Evolutionary conservation across 73 alveolate species (phyloP), one percentile per base, ranked within the genome.

Genomic region (Halteria grandinella): DNA sequence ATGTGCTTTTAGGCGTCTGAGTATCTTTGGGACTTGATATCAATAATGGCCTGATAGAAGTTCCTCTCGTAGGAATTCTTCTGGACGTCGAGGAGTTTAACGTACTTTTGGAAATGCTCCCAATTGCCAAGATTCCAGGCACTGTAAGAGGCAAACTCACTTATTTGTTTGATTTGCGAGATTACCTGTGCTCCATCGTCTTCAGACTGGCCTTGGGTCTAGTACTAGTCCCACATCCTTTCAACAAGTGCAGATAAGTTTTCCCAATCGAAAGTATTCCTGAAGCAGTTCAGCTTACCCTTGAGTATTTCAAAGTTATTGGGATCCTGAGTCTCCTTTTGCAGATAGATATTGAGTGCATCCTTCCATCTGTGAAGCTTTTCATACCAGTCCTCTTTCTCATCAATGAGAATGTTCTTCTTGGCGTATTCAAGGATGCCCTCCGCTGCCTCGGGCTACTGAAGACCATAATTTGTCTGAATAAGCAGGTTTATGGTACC

Each of bases 221-320:
- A 20, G 18, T 66, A 66, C 54, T 89, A 66, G 37, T 90, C 93
- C 74, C 91, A 54, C 70, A 91, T 62, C 29, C 90, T 85, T 55
- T 95, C 95, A 18, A 89, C 98, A 53, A 87, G 57, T 20, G 59
- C 52, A 28, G 93, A 63, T 50, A 97, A 77, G 37, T 87, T 59
- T 75, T 92, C 95, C 99, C 99, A 97, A 60, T 97, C 97, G 69
- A 95, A 88, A 50, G 96, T 86, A 0, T 98, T 97, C 63, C 93
- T 95, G 20, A 89, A 85, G 83, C 99, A 97, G 25, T 93, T 75
- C 72, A 97, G 89, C 59, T 93, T 91, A 36, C 95, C 93, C 72
- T 79, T 87, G 23, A 89, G 59, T 60, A 83, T 72, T 51, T 94
- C 93, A 34, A 75, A 70, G 51, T 82, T 87, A 36, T 69, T 59